Conservation (phyloP, 345 rosid species). For the Iberis pinnata region DNA sequence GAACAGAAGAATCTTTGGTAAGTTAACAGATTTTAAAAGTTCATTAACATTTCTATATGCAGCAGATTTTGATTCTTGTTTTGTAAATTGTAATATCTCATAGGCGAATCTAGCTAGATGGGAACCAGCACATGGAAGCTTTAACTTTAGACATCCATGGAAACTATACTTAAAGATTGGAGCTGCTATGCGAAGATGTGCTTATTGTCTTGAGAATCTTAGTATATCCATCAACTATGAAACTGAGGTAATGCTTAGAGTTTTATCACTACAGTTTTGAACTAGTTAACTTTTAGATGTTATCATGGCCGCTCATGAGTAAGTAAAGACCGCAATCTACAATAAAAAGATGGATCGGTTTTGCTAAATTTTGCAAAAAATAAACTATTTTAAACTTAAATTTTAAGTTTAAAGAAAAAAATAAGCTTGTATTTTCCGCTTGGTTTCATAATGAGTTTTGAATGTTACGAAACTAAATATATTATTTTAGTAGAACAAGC, state of each 20-base stretch:
- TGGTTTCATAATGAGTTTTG: too few relatives aligned
- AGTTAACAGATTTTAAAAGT: not conserved
- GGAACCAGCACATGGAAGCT: constrained; percentile 76
- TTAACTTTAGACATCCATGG: constrained; percentile 75
- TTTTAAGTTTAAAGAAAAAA: too few relatives aligned
- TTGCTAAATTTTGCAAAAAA: too few relatives aligned
- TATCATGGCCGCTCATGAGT: too few relatives aligned
- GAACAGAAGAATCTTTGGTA: constrained; percentile 65
- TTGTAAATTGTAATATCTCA: not conserved
- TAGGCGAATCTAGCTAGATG: constrained; percentile 67
- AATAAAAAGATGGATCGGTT: too few relatives aligned
- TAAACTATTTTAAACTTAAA: too few relatives aligned
- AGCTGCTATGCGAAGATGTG: constrained; percentile 51
- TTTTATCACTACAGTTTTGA: not conserved
- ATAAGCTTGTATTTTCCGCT: too few relatives aligned
- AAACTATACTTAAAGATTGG: constrained; percentile 63
- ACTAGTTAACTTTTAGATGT: not conserved
- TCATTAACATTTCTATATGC: not conserved
- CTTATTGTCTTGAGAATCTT: constrained; percentile 59
- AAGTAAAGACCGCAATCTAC: too few relatives aligned
- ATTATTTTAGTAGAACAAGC: too few relatives aligned
- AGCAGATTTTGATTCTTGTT: not conserved
- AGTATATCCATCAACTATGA: constrained; percentile 37
- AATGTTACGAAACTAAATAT: too few relatives aligned
- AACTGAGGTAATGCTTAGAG: constrained; percentile 34